phyloP scores from a whole-genome alignment of 192 early-diverging fungal genomes.

The Coemansia sp. region DNA sequence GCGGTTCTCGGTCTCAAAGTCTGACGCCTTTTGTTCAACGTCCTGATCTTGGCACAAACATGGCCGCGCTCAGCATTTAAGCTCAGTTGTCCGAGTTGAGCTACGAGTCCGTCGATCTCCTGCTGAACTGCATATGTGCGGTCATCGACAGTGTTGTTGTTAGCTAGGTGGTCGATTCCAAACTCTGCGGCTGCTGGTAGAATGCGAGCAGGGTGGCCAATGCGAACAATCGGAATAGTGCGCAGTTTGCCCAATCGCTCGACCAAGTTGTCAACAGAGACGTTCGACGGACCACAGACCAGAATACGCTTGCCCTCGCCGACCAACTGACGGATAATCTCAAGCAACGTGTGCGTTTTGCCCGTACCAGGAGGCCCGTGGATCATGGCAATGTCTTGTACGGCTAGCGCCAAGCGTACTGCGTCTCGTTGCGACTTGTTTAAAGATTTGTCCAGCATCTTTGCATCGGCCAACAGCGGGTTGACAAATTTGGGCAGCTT shows the following conservation, averaged over 20 bases:
- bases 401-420: constrained; percentile 64
- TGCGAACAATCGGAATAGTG: constrained; percentile 69
- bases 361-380: constrained; percentile 91
- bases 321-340: constrained; percentile 79
- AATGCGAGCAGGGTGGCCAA: constrained; percentile 89
- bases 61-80: background rate
- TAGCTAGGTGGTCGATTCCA: constrained; percentile 56
- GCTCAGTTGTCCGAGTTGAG: background rate
- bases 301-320: constrained; percentile 66
- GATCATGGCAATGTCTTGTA: constrained; percentile 72
- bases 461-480: background rate
- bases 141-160: background rate
- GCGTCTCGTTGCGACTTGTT: constrained; percentile 76
- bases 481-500: background rate
- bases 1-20: constrained; percentile 50
- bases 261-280: constrained; percentile 87
- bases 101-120: background rate
- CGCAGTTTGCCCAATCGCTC: constrained; percentile 70
- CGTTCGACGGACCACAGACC: constrained; percentile 91
- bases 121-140: background rate
- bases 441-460: constrained; percentile 35
- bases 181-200: constrained; percentile 68
- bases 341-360: constrained; percentile 90
- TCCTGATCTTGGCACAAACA: constrained; percentile 63
- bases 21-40: constrained; percentile 61